Evolutionary conservation across 1,139 yeast species (phyloP).

Genomic region (Pichia sp.): DNA sequence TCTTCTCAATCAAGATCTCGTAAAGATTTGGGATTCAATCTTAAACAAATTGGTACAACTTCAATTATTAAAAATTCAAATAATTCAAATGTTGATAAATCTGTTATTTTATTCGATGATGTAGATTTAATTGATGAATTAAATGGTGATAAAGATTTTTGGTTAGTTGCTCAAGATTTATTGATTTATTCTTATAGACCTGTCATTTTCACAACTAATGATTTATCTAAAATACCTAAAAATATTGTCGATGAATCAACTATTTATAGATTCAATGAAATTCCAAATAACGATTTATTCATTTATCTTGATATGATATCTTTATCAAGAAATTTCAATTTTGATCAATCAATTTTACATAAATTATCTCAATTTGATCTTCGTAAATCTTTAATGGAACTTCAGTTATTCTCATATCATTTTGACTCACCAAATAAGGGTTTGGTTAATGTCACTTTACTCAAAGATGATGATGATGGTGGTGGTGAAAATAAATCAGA

Average conservation of each 20-base stretch:
- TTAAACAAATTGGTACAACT: constrained; percentile 79
- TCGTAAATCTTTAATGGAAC: constrained; percentile 23
- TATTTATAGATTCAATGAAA: constrained; percentile 18
- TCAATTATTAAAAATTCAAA: constrained; percentile 44
- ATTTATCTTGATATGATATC: constrained; percentile 25
- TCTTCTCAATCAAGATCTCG: constrained; percentile 66
- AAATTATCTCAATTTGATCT: constrained; percentile 17
- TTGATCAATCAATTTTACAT: constrained; percentile 18
- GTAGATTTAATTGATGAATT: constrained; percentile 77
- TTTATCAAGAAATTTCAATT: constrained; percentile 19
- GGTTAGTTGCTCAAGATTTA: constrained; percentile 65
- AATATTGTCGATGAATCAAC: constrained; percentile 37
- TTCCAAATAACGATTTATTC: constrained; percentile 3
- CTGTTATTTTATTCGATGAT: constrained; percentile 71
- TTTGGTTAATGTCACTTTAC: constrained; percentile 12
- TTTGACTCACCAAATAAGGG: constrained; percentile 15
- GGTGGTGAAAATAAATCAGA: not conserved
- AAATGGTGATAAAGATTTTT: constrained; percentile 59
- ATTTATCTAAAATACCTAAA: constrained; percentile 46
- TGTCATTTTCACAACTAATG: constrained; percentile 66
- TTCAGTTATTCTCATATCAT: constrained; percentile 24
- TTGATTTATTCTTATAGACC: constrained; percentile 70
- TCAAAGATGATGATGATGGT: not conserved
- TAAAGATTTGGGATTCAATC: constrained; percentile 55
- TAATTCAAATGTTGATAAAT: constrained; percentile 6